Base-by-base conservation (phyloP, 2,329 filamentous ascomycete genomes). In the Daldinia sp. region DNA sequence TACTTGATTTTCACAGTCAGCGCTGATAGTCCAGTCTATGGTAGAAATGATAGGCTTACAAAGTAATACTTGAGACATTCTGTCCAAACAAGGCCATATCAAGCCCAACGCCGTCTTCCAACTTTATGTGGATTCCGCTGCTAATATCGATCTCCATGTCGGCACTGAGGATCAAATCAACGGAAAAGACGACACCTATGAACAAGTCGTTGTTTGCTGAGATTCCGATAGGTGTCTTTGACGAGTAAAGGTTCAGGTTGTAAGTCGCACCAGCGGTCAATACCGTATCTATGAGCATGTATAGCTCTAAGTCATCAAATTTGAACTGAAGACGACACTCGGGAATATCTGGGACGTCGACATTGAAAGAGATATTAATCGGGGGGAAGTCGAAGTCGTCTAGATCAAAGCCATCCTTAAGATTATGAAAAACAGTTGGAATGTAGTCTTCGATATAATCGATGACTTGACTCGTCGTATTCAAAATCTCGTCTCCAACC, bases 41-140 rank as follows among this genome's bases (percentile, higher is more conserved):
- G 15, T 25, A 30, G 15, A 11, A 41, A 19, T 8, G 4, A 25
- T 35, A 23, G 11, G 17, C 84, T 79, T 75, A 86, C 83, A 85
- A 78, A 2, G 72, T 76, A 6, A 87, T 74, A 1, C 76, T 74
- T 0, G 83, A 81, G 0, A 87, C 75, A 6, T 83, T 76, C 2
- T 80, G 73, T 21, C 78, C 76, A 48, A 87, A 87, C 23, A 87
- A 69, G 0, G 78, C 74, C 13, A 88, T 77, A 1, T 82, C 75
- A 19, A 87, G 74, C 0, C 72, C 72, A 1, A 85, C 69, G 0
- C 80, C 80, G 41, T 87, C 81, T 3, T 87, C 80, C 0, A 87
- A 72, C 52, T 80, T 79, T 54, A 87, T 77, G 64, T 87, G 85
- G 30, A 88, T 81, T 0, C 85, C 85, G 15, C 76, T 82, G 49